phyloP scores from a whole-genome alignment of 2,329 filamentous ascomycete species.

The Rhynchosporium agropyri region DNA sequence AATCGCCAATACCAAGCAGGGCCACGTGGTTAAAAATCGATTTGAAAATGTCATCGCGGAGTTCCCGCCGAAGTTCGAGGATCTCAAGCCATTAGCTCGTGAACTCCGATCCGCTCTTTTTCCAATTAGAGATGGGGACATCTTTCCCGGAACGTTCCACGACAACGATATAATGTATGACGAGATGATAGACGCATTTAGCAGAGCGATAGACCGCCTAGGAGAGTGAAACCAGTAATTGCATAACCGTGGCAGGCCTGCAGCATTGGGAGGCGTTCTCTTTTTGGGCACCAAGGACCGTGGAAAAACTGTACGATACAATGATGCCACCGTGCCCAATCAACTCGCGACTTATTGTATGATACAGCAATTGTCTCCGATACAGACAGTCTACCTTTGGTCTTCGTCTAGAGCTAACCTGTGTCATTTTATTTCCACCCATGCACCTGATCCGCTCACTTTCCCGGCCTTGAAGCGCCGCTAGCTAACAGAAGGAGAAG shows the following conservation, averaged over 20 bases:
- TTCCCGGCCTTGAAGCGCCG: too few relatives aligned
- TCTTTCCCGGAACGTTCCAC: constrained; percentile 27
- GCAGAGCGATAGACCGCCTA: constrained; percentile 18
- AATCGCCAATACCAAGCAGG: too few relatives aligned
- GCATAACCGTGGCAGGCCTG: neutral
- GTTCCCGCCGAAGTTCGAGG: constrained; percentile 30
- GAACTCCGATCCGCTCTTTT: constrained; percentile 38
- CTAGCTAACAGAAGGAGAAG: too few relatives aligned
- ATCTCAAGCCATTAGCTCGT: constrained; percentile 21
- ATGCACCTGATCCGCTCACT: too few relatives aligned
- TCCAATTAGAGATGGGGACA: constrained; percentile 33
- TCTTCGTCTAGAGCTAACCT: too few relatives aligned
- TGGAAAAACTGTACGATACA: neutral
- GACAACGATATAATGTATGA: constrained; percentile 27
- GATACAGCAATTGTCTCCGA: too few relatives aligned
- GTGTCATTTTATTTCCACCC: too few relatives aligned
- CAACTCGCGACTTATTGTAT: too few relatives aligned
- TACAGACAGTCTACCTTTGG: too few relatives aligned
- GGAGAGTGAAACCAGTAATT: constrained; percentile 3
- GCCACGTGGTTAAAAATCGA: constrained; percentile 26
- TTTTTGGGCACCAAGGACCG: neutral
- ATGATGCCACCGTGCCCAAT: too few relatives aligned
- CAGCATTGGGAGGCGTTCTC: neutral
- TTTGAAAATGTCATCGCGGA: constrained; percentile 29
- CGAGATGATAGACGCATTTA: constrained; percentile 25